These are phyloP conservation scores for Elasticomyces elasticus DNA, from an alignment of 495 filamentous ascomycete genomes.

Conservation along the genomic window DNA sequence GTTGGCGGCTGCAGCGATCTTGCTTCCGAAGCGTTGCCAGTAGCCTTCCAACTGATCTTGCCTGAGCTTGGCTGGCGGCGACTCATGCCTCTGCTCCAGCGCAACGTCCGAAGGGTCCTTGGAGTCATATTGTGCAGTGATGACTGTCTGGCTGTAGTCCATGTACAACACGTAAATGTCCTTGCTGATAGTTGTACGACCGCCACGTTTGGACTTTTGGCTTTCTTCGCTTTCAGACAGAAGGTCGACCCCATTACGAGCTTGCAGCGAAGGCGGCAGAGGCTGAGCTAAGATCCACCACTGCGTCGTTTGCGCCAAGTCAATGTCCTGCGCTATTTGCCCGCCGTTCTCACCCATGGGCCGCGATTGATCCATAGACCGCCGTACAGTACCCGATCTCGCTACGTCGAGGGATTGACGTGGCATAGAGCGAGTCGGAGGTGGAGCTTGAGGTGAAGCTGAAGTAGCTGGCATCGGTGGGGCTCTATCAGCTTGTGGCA, in stretches of 20 bases:
- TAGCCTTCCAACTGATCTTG: conserved; percentile 88
- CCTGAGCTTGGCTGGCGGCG: conserved; percentile 69
- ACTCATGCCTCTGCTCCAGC: conserved; percentile 79
- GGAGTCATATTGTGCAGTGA: conserved; percentile 70
- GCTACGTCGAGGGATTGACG: conserved; percentile 64
- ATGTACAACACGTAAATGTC: conserved; percentile 79
- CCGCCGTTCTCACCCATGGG: conserved; percentile 57
- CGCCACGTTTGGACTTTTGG: conserved; percentile 53
- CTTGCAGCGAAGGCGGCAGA: conserved; percentile 71
- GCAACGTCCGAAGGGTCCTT: conserved; percentile 59
- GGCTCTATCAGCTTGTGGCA: conserved; percentile 21
- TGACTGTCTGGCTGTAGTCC: conserved; percentile 90
- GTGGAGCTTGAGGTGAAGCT: conserved; percentile 1
- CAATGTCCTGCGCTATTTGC: conserved; percentile 77
- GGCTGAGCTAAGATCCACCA: conserved; percentile 78
- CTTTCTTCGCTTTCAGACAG: conserved; percentile 76
- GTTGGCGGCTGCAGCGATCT: conserved; percentile 57
- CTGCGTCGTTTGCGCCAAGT: conserved; percentile 56
- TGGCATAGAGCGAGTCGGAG: conserved; percentile 12
- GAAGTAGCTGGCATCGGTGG: conserved; percentile 11
- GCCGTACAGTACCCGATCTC: conserved; percentile 42
- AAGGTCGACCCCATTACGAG: conserved; percentile 58
- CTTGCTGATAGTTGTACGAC: conserved; percentile 60
- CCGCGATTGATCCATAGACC: conserved; percentile 63
- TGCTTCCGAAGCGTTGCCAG: conserved; percentile 63